Evolutionary conservation across 345 rosid species (phyloP), one percentile per base, ranked within the genome.

Genomic region (Gossypium thurberi): DNA sequence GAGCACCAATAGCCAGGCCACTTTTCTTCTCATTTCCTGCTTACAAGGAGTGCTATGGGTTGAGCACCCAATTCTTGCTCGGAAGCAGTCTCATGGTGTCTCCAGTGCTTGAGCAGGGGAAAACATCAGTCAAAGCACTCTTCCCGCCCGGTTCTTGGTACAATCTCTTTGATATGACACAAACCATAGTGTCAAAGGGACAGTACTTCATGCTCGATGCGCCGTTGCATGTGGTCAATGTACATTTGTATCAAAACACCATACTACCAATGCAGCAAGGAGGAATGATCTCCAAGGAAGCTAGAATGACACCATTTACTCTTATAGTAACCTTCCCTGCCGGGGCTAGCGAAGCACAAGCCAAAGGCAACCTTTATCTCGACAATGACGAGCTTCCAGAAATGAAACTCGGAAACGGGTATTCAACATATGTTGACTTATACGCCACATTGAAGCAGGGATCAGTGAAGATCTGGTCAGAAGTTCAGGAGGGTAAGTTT

Each of bases 71-170:
- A 82, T 96, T 96, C 84, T 87, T 93, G 85, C 83, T 96, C 1
- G 98, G 99, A 43, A 87, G 87, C 77, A 82, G 97, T 76, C 85
- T 96, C 2, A 87, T 96, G 99, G 80, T 93, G 48, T 93, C 99
- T 42, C 99, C 98, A 1, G 99, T 93, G 79, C 91, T 96, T 9
- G 87, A 93, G 72, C 40, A 91, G 77, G 98, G 96, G 21, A 84
- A 83, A 77, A 80, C 96, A 47, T 43, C 75, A 68, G 98, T 95
- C 3, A 82, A 77, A 37, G 98, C 98, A 63, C 79, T 95, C 57
- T 95, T 95, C 74, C 94, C 98, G 37, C 99, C 94, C 0, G 98
- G 99, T 47, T 78, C 89, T 63, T 95, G 99, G 99, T 95, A 92
- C 87, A 90, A 81, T 75, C 66, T 95, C 66, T 93, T 90, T 25